phyloP scores from a whole-genome alignment of 2,329 filamentous ascomycete genomes.

The Epichloe glyceriae region DNA sequence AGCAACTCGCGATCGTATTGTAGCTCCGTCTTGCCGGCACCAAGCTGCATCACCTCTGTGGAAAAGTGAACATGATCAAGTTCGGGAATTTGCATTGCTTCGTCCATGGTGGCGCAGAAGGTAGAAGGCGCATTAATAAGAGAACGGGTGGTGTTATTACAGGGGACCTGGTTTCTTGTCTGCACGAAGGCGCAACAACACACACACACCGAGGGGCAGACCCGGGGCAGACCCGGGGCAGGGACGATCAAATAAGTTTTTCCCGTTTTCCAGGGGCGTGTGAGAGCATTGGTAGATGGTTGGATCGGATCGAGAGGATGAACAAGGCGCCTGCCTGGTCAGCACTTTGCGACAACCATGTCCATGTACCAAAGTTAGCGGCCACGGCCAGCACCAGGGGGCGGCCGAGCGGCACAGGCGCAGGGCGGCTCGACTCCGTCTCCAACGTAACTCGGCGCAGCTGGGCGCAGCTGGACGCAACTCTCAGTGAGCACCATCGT shows the following conservation, averaged over 20 bases:
- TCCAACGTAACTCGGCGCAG: background rate
- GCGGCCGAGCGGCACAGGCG: background rate
- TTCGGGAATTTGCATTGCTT: conserved; percentile 18
- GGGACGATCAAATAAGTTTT: conserved; percentile 4
- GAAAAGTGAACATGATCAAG: conserved; percentile 27
- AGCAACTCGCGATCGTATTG: conserved; percentile 25
- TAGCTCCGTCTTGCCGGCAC: conserved; percentile 22
- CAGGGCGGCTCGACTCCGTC: background rate
- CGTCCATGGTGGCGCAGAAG: conserved; percentile 4
- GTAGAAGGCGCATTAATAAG: background rate
- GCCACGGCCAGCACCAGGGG: too few species aligned
- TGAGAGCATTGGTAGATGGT: too few species aligned
- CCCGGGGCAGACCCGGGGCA: background rate
- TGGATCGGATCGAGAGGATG: too few species aligned
- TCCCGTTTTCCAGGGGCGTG: background rate
- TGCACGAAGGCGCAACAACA: background rate
- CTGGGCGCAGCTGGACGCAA: too few species aligned
- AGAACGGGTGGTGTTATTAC: background rate
- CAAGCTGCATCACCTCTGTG: conserved; percentile 25
- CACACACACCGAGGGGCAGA: background rate
- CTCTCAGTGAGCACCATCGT: too few species aligned
- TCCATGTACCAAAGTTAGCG: too few species aligned
- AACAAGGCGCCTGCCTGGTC: too few species aligned
- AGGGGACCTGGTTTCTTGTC: background rate
- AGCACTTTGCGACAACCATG: too few species aligned